These are phyloP conservation scores for Beauveria sp. DNA, from an alignment of 2,329 filamentous ascomycete species.

Conservation along the genomic window DNA sequence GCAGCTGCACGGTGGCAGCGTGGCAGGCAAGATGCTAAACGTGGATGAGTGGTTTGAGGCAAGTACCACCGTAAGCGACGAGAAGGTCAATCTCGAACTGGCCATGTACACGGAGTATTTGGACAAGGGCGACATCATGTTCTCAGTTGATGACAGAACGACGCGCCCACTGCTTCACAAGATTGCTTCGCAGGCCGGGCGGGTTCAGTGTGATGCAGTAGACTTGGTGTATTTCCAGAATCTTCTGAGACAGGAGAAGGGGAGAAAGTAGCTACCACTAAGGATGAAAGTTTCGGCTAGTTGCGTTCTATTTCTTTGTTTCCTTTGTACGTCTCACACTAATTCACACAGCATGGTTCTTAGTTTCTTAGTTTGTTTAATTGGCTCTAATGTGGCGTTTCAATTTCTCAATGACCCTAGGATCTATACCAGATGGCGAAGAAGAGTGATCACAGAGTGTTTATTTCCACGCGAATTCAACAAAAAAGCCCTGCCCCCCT, in stretches of 20 bases:
- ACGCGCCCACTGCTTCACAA: neutral
- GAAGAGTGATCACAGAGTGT: too few species aligned
- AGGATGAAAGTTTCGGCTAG: too few species aligned
- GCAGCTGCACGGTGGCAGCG: neutral
- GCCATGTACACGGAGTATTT: constrained; percentile 5
- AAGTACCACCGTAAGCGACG: neutral
- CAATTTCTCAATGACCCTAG: too few species aligned
- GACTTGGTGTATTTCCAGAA: neutral
- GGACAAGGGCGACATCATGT: constrained; percentile 2
- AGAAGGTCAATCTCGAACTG: neutral
- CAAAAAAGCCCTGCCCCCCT: too few species aligned
- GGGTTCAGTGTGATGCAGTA: neutral
- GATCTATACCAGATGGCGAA: too few species aligned
- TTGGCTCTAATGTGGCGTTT: too few species aligned
- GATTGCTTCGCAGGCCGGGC: neutral
- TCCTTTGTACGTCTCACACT: too few species aligned
- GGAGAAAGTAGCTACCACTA: neutral
- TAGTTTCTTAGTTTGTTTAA: too few species aligned
- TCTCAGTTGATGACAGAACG: neutral
- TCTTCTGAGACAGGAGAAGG: neutral
- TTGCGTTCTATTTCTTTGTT: too few species aligned
- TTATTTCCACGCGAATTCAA: too few species aligned
- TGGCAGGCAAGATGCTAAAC: neutral
- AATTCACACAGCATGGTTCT: too few species aligned
- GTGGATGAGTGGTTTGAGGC: constrained; percentile 3